A percentile compares a stretch with the other conserved stretches of the same genome.
Evolutionary conservation across 2,329 filamentous ascomycete species (phyloP).

Genomic region (Trichoderma harzianum): DNA sequence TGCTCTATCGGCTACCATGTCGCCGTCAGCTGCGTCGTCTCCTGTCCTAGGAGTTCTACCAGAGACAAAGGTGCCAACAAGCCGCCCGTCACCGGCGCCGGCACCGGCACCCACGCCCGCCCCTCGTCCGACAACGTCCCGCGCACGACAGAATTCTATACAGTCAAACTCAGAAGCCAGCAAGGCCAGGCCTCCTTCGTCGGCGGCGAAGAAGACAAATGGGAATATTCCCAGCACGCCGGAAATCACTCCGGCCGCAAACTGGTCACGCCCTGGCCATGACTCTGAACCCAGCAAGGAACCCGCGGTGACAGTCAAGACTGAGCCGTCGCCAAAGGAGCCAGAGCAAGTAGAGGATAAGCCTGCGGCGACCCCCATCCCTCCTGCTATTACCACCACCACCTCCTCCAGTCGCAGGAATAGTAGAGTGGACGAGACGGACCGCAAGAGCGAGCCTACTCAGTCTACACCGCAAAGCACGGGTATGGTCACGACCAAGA

Average conservation of each 20-base stretch:
- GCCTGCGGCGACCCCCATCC: slow-evolving; percentile 16
- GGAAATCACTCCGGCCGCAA: slow-evolving; percentile 35
- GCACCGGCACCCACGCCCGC: slow-evolving; percentile 35
- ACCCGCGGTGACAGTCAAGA: slow-evolving; percentile 33
- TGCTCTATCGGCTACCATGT: slow-evolving; percentile 47
- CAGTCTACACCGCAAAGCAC: slow-evolving; percentile 37
- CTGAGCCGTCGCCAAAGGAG: slow-evolving; percentile 33
- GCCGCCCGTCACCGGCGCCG: slow-evolving; percentile 59
- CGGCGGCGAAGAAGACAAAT: slow-evolving; percentile 61
- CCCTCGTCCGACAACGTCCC: slow-evolving; percentile 63
- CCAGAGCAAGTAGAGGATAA: slow-evolving; percentile 27
- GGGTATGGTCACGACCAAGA: slow-evolving; percentile 59
- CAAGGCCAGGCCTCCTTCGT: slow-evolving; percentile 54
- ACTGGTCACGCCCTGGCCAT: slow-evolving; percentile 29
- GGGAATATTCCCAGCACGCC: slow-evolving; percentile 41
- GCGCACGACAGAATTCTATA: slow-evolving; percentile 72
- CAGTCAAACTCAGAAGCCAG: slow-evolving; percentile 55
- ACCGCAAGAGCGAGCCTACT: slow-evolving; percentile 45
- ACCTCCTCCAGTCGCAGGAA: slow-evolving; percentile 40
- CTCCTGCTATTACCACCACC: slow-evolving; percentile 27
- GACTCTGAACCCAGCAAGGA: slow-evolving; percentile 54
- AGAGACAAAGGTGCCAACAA: slow-evolving; percentile 52
- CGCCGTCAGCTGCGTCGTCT: slow-evolving; percentile 71
- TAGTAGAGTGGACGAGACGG: slow-evolving; percentile 36
- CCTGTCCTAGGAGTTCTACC: slow-evolving; percentile 68